phyloP scores from a whole-genome alignment of 2,329 filamentous ascomycete species.

The Cercospora canescens region DNA sequence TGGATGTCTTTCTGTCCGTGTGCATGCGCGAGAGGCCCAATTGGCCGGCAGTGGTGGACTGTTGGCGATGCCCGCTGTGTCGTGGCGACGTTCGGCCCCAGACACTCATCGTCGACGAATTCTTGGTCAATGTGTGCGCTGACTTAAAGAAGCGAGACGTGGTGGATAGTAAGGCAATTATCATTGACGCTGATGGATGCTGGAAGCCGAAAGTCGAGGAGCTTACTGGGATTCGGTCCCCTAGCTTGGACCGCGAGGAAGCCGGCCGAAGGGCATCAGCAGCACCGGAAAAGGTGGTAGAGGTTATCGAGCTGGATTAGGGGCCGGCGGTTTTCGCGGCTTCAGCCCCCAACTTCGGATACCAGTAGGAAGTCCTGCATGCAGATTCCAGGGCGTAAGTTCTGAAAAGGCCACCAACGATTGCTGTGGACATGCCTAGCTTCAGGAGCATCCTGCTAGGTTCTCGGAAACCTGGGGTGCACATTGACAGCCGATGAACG shows the following conservation, averaged over 20 bases:
- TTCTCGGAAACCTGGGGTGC: too few relatives aligned
- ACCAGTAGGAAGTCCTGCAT: neutral
- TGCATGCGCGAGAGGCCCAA: constrained; percentile 48
- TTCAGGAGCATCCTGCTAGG: neutral
- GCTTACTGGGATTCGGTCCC: constrained; percentile 28
- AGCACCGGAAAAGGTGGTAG: constrained; percentile 14
- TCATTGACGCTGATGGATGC: constrained; percentile 62
- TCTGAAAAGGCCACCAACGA: too few relatives aligned
- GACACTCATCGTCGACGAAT: constrained; percentile 71
- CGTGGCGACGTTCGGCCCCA: constrained; percentile 72
- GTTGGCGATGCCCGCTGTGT: constrained; percentile 89
- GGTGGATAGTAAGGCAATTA: constrained; percentile 58
- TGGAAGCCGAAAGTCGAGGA: constrained; percentile 53
- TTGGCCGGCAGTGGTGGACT: constrained; percentile 54
- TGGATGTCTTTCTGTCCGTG: constrained; percentile 75
- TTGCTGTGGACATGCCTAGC: neutral
- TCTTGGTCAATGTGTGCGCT: constrained; percentile 63
- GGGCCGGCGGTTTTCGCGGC: neutral
- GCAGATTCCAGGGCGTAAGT: too few relatives aligned
- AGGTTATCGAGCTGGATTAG: constrained; percentile 30
- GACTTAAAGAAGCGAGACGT: constrained; percentile 40
- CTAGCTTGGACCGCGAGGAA: constrained; percentile 31
- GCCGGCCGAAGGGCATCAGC: constrained; percentile 1
- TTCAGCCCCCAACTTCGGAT: neutral
- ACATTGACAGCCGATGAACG: too few relatives aligned